phyloP scores from a whole-genome alignment of 805 yeast genomes.

The Schizosaccharomyces osmophilus region DNA sequence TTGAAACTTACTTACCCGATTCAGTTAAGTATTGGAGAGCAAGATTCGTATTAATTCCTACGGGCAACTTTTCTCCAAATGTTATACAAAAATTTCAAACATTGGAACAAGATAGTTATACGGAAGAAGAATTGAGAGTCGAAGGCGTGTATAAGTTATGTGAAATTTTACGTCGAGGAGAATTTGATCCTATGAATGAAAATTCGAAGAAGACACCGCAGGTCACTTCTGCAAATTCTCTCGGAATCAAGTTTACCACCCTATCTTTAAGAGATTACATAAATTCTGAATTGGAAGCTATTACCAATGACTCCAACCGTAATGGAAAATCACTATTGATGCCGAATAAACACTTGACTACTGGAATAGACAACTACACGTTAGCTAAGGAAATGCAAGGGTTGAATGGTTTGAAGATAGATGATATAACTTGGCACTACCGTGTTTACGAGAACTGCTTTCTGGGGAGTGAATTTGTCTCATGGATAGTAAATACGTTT shows the following conservation, averaged over 20 bases:
- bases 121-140: slow-evolving; percentile 70
- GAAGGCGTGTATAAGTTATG: slow-evolving; percentile 59
- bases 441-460: slow-evolving; percentile 53
- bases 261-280: background rate
- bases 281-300: background rate
- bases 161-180: slow-evolving; percentile 33
- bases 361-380: slow-evolving; percentile 22
- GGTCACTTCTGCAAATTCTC: slow-evolving; percentile 2
- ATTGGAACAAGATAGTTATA: slow-evolving; percentile 25
- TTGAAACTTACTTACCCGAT: slow-evolving; percentile 39
- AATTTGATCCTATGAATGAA: slow-evolving; percentile 21
- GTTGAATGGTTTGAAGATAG: slow-evolving; percentile 33
- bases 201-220: slow-evolving; percentile 10
- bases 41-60: slow-evolving; percentile 66
- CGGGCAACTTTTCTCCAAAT: slow-evolving; percentile 21
- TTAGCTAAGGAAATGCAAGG: slow-evolving; percentile 34
- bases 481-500: slow-evolving; percentile 60
- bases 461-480: slow-evolving; percentile 62
- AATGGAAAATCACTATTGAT: background rate
- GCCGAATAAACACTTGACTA: background rate
- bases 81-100: background rate
- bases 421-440: slow-evolving; percentile 81
- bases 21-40: slow-evolving; percentile 36
- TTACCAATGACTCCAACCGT: background rate
- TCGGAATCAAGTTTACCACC: background rate